Base-by-base conservation (phyloP, 768 basidiomycete species). In the Tricholoma flavovirens region DNA sequence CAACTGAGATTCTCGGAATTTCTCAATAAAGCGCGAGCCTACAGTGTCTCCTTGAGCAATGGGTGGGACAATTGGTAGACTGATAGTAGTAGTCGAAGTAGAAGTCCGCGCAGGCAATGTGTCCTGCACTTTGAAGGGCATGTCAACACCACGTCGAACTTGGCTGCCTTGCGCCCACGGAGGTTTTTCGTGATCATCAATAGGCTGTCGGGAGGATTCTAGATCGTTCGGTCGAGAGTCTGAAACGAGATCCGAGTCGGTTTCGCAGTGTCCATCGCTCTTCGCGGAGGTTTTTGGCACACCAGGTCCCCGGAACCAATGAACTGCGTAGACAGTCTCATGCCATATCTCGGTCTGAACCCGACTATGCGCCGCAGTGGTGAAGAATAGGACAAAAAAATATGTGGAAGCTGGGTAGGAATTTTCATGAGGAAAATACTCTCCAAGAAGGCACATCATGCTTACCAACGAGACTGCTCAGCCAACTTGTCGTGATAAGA, bases 131-230 rank as follows among this genome's bases (percentile, higher is more conserved):
- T 54, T 70, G 61, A 86, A 87, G 1, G 86, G 86, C 5, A 61
- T 60, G 59, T 86, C 85, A 12, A 82, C 67, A 2, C 85, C 86
- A 35, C 86, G 83, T 40, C 79, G 78, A 45, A 77, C 66, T 19
- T 64, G 64, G 8, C 64, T 62, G n/a, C 63, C 59, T 56, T 73
- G 68, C 17, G 81, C 81, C 84, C 83, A 86, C 6, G 73, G 72
- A 1, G 82, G 81, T 5, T 73, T 73, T 19, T 58, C 55, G 33
- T 60, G 29, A 57, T 69, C 65, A n/a, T 62, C 54, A 3, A 46
- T 14, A 19, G 7, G 11, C 48, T n/a, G 22, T 32, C 36, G 21
- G 56, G 40, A 61, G 10, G 66, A 64, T 45, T 71, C 71, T 46
- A 69, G 64, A 56, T 73, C 74, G 15, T 60, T 55, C 11, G 62